These are phyloP conservation scores for Xylariaceae sp. DNA, from an alignment of 2,329 filamentous ascomycete species.

Conservation along the genomic window DNA sequence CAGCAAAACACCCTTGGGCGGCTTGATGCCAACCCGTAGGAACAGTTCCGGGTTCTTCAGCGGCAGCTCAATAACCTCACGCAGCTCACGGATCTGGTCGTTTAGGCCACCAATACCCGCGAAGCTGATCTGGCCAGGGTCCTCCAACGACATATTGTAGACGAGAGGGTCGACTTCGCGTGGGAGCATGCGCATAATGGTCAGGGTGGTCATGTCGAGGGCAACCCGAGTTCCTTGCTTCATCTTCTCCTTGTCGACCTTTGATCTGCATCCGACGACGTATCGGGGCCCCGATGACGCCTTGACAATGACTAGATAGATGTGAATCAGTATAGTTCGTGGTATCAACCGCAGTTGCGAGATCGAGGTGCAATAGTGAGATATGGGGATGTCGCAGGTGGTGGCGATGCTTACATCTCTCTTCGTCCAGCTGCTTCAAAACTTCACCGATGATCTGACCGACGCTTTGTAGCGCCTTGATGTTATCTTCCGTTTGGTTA, in stretches of 20 bases:
- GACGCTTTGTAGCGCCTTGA: constrained; percentile 98
- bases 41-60: constrained; percentile 99
- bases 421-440: constrained; percentile 96
- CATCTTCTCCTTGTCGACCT: constrained; percentile 94
- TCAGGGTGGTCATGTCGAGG: constrained; percentile 98
- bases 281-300: constrained; percentile 96
- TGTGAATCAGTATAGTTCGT: constrained; percentile 2
- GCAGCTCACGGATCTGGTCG: constrained; percentile 94
- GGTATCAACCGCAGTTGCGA: too few species aligned
- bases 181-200: constrained; percentile 99
- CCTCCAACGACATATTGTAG: constrained; percentile 99
- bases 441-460: constrained; percentile 99
- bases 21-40: constrained; percentile 94
- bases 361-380: not conserved
- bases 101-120: constrained; percentile 96
- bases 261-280: constrained; percentile 95
- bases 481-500: constrained; percentile 97
- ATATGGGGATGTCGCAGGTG: not conserved
- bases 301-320: constrained; percentile 81
- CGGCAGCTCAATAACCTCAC: constrained; percentile 96
- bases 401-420: constrained; percentile 71
- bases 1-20: constrained; percentile 92
- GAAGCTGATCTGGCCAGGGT: constrained; percentile 96
- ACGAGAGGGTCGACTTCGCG: constrained; percentile 97
- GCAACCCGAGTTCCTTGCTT: constrained; percentile 98